Base-by-base conservation (phyloP, 2,329 filamentous ascomycete genomes). In the Dactylellina cionopaga region DNA sequence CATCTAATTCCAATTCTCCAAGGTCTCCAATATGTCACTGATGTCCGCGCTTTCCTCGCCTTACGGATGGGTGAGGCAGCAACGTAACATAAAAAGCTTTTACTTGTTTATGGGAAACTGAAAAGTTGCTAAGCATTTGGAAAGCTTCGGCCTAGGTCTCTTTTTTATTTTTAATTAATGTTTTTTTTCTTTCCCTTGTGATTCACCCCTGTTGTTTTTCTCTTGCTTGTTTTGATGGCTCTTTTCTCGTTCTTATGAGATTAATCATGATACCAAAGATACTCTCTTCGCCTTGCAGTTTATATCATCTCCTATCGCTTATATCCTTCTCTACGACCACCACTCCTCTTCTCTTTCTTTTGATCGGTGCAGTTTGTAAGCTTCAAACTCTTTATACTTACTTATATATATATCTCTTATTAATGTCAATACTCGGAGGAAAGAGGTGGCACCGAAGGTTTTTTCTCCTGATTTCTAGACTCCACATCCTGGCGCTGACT, bases 21-120 rank as follows among this genome's bases (percentile, higher is more conserved):
- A 82, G 95, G 92, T 15, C 83, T 99, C 78, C 95, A 98, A 83
- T 96, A 98, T 81, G 93, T 95, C 76, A 96, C 94, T 56, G 95
- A 99, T 81, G 94, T 99, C 70, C 87, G 95, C 77, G 93, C 95
- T 51, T 84, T 98, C 75, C 84, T 99, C 78, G 93, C 92, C 64
- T 84, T 99, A 77, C 88, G 94, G 77, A 90, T 93, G 76, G 95
- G 95, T 25, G 92, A 98, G 79, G 78, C 80, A 33, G 60, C 41
- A 19, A 51, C 63, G 9, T 72, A 55, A 52, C 29, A 13, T 15
- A 15, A 41, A 43, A 31, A 43, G 15, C 52, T 19, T 31, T 35
- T 22, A 44, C 41, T 49, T 33, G 25, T 65, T 64, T 64, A 22
- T 1, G 24, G 15, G 27, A 33, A 43, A 17, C 27, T 33, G 25